Percentiles rank a stretch among this genome's conserved stretches.
Evolutionary conservation across 371 early-diverging fungal species (phyloP).

Genomic region (Mucor circinelloides): DNA sequence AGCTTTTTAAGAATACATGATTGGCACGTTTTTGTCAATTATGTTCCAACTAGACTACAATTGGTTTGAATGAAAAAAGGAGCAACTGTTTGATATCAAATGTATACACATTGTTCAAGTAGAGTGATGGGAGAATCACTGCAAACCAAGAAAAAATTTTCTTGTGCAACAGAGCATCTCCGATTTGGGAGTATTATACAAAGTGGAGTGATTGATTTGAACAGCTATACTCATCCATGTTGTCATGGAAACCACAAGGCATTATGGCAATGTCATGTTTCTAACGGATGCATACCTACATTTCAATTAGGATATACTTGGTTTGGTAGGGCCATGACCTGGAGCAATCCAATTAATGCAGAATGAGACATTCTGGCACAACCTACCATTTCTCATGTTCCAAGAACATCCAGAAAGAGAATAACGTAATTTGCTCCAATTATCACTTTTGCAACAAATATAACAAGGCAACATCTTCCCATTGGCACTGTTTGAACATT

Average conservation of each 20-base stretch:
- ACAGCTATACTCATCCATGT: neutral
- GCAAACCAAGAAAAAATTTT: neutral
- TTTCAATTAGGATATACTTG: neutral
- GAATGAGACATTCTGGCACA: neutral
- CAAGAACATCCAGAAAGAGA: neutral
- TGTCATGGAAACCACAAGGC: neutral
- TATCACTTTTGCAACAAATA: too few relatives aligned
- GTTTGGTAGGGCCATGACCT: neutral
- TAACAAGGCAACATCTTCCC: neutral
- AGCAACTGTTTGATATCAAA: neutral
- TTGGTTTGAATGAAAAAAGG: slow-evolving; percentile 3
- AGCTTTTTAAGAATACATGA: neutral
- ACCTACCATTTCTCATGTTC: neutral
- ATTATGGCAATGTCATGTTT: neutral
- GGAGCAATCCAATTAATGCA: neutral
- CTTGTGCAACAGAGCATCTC: neutral
- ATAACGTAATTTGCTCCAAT: neutral
- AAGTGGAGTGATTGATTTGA: neutral
- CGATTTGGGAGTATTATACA: neutral
- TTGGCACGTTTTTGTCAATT: neutral
- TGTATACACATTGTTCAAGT: neutral
- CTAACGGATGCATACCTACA: neutral
- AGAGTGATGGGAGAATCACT: neutral
- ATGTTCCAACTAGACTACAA: neutral
- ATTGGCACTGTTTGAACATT: neutral